Evolutionary conservation across 192 early-diverging fungal genomes (phyloP), one percentile per base, ranked within the genome.

Genomic region (Backusella westeae): DNA sequence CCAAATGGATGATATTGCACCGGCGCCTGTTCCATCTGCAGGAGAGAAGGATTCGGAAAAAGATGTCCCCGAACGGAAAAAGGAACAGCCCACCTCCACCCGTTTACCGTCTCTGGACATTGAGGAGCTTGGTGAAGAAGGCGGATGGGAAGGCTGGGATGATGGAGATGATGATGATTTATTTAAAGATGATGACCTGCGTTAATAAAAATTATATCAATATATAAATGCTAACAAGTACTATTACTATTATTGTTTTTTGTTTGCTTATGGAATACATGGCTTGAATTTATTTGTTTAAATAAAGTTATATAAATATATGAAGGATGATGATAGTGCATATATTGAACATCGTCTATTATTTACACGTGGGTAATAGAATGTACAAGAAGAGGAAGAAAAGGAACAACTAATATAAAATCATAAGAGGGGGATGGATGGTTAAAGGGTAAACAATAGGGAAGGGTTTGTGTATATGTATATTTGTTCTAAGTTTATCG

Each of bases 121-220:
- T 26, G 39, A 66, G 29, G 42, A 71, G 14, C 23, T 71, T 71
- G 26, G 42, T 10, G 67, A 69, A 32, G 34, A 69, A 69, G 32
- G 34, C 34, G 67, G 67, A 69, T 69, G 67, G 67, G 67, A 69
- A 34, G 67, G 72, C 36, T 73, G 72, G 72, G 72, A 63, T 73
- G 72, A 73, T 8, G 72, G n/a, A 1, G 72, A 73, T n/a, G 72
- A 73, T 15, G 53, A 73, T 23, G 53, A 63, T 10, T 6, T 73
- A 14, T 73, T 73, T 39, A 53, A 73, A 59, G 71, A 72, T 35
- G 56, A 63, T 46, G 56, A 63, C 26, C 4, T 63, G 23, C 56
- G 56, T 63, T 63, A 63, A 63, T 26, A 29, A 29, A 26, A 69
- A 69, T 34, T 4, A 67, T 3, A 26, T 67, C 12, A 26, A 67